Evolutionary conservation across 2,329 filamentous ascomycete species (phyloP), one percentile per base, ranked within the genome.

Genomic region (Verticillium isaacii): DNA sequence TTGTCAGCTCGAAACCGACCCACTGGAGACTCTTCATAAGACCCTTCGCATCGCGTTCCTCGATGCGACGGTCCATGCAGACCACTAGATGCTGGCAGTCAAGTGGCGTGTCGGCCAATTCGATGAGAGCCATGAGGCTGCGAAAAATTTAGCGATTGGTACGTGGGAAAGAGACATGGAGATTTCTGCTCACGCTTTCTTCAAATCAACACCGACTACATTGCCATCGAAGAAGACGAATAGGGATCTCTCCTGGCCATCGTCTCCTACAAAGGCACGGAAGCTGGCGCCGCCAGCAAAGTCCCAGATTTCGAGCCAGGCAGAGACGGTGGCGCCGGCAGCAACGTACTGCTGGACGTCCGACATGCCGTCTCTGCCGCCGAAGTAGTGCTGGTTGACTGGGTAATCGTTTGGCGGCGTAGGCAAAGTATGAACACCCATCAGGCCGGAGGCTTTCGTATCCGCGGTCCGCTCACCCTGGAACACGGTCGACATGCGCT

Each of bases 401-500:
- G 75, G 73, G 68, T 80, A 74, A 70, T 83, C 79, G 59, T 82
- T 79, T 68, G 84, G 83, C 71, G 84, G 83, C 71, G 83, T 85
- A 67, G 79, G 79, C 68, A 79, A 72, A 71, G 77, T 73, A 80
- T 76, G 74, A 87, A 88, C 87, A 94, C 87, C 89, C 87, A 90
- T 88, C 85, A 90, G 89, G 87, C 90, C 86, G 87, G 91, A 94
- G 89, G 87, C 89, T 87, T 88, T 84, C 82, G 81, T 80, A 77
- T 80, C 85, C 84, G 81, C 78, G 80, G 88, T 88, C 90, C 89
- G 88, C 92, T 96, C 93, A 96, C 92, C 93, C 85, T 90, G 91
- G 88, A 97, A 97, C 83, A 91, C 90, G 82, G 89, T 82, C 82
- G 87, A 90, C 88, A 97, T 91, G 85, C 89, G 89, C 89, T 94